Base-by-base conservation (phyloP, 306 rosid species). In the Adenanthera pavonina region DNA sequence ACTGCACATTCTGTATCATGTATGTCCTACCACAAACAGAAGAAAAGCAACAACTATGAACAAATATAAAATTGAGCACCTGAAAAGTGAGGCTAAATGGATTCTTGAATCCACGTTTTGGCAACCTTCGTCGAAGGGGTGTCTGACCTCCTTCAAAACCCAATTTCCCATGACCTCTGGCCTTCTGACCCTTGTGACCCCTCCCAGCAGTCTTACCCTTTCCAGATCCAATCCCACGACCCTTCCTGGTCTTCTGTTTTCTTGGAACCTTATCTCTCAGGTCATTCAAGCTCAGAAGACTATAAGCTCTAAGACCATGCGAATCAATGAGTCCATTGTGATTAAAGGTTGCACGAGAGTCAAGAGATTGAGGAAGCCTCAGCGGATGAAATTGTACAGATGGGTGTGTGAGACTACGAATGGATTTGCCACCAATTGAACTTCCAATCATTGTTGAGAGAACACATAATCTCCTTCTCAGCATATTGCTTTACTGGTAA, bases 81-180 rank as follows among this genome's bases (percentile, higher is more conserved):
- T 95, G 99, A 85, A 95, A 95, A 56, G 97, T 89, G 86, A 92
- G 93, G 85, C 90, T 89, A 56, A 95, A 95, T 5, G 99, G 99
- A 78, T 95, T 91, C 81, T 90, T 90, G 75, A 95, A 95, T 40
- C 97, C 99, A 61, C 97, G 93, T 84, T 95, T 91, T 70, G 99
- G 97, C 84, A 95, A 41, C 77, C 97, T 92, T 62, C 97, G 93
- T 12, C 97, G 97, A 43, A 95, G 91, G 8, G 97, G 99, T 11
- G 99, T 95, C 85, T 95, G 97, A 54, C 99, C 99, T 60, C 99
- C 99, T 88, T 95, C 97, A 51, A 95, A 91, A 44, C 99, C 99
- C 19, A 95, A 84, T 80, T 91, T 95, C 0, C 97, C 99, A 8
- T 88, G 84, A 19, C 92, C 92, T 87, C 99, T 88, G 7, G 99